Base-by-base conservation (phyloP, 768 basidiomycete genomes). In the Neoboletus subvelutipes region DNA sequence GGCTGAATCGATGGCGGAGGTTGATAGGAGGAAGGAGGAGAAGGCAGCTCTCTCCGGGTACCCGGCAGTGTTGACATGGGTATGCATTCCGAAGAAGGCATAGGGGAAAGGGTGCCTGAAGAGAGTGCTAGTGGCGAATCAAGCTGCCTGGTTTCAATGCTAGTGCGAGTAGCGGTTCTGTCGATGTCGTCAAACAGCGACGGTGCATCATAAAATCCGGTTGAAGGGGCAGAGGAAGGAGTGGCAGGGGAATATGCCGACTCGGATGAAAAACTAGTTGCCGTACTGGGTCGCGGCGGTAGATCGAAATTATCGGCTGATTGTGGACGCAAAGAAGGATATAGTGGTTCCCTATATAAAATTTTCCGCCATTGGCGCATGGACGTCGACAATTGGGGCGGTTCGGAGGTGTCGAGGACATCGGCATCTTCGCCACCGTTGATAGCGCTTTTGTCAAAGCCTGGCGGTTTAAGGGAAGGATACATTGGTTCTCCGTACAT, bases 401-500 rank as follows among this genome's bases (percentile, higher is more conserved):
- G 70, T 52, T 47, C 69, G 31, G 55, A 67, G 36, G 48, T 57
- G 57, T 77, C 76, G 15, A 69, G 67, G 10, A 72, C 49, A 49
- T 70, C 70, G 29, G 64, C 64, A 37, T 77, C 71, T 24, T 72
- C 71, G 26, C 55, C 41, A 31, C 49, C 49, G 17, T 54, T 53
- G 53, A 31, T 37, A 29, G 31, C 17, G n/a, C 50, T 26, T 11
- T 62, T 67, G 42, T 70, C 69, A 28, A 69, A 45, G n/a, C 55
- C 55, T 1, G 71, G 70, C 0, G 64, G 64, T 61, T 77, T 80
- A 5, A 78, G 79, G 53, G 70, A 71, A n/a, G 70, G 70, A 43
- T 75, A 83, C 8, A 83, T 66, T 3, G 84, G 82, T 58, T 84
- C 82, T 4, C 83, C 82, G 46, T 81, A 83, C 70, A 83, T 75